Evolutionary conservation across 768 basidiomycete species (phyloP).

Genomic region (Suillus subalutaceus): DNA sequence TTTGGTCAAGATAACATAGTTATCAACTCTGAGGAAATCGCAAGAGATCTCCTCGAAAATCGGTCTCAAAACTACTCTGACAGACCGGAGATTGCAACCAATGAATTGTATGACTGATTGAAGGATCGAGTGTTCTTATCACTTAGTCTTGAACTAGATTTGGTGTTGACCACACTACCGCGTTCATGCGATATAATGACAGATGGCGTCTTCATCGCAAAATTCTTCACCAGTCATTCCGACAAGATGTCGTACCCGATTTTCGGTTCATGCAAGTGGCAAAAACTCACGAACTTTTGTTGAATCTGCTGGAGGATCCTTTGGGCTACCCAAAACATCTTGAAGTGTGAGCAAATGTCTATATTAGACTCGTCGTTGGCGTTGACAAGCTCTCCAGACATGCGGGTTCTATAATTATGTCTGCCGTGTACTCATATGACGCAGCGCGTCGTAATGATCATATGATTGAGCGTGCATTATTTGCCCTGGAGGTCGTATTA

Average conservation of each 20-base stretch:
- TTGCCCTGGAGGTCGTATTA: neutral
- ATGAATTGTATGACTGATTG: conserved; percentile 6
- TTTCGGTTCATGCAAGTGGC: conserved; percentile 9
- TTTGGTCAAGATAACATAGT: conserved; percentile 16
- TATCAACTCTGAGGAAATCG: conserved; percentile 18
- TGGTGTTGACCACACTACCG: conserved; percentile 13
- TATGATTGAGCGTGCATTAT: neutral
- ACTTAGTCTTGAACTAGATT: conserved; percentile 10
- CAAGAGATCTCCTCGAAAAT: conserved; percentile 15
- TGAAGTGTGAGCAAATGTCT: neutral
- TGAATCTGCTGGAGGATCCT: conserved; percentile 7
- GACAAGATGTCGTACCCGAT: conserved; percentile 4
- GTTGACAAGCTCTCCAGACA: neutral
- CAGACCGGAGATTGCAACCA: conserved; percentile 11
- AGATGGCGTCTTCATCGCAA: conserved; percentile 22
- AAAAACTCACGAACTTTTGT: conserved; percentile 4
- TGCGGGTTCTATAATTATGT: conserved; percentile 10
- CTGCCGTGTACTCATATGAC: conserved; percentile 11
- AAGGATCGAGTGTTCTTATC: neutral
- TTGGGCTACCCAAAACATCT: conserved; percentile 5
- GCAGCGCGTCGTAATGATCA: conserved; percentile 5
- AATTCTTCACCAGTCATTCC: conserved; percentile 18
- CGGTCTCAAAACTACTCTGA: conserved; percentile 20
- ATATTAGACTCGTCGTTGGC: neutral
- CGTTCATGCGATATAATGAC: conserved; percentile 19